phyloP scores from a whole-genome alignment of 2,329 filamentous ascomycete species.

The Didymella pomorum region DNA sequence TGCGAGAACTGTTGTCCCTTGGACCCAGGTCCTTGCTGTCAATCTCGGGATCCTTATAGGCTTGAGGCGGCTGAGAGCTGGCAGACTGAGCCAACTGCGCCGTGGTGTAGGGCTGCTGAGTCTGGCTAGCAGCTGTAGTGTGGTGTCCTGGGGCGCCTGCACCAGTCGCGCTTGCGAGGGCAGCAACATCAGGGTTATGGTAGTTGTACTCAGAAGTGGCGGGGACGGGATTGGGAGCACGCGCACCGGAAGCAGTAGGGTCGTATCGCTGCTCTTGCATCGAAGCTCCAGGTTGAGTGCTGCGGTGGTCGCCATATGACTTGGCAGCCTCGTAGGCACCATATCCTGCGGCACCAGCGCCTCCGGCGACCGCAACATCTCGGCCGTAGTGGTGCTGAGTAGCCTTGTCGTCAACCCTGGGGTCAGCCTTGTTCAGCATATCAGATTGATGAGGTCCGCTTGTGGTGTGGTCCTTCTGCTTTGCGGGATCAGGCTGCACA shows the following conservation, averaged over 20 bases:
- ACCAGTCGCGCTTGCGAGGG: conserved; percentile 13
- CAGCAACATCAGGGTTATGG: conserved; percentile 14
- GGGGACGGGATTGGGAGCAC: conserved; percentile 31
- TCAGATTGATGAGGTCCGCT: conserved; percentile 40
- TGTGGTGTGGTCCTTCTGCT: conserved; percentile 39
- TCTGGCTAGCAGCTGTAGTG: not conserved
- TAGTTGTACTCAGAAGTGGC: conserved; percentile 32
- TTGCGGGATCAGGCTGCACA: conserved; percentile 41
- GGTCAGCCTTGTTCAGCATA: conserved; percentile 38
- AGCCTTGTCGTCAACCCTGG: conserved; percentile 34
- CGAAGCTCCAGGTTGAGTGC: conserved; percentile 39
- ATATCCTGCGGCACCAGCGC: conserved; percentile 41
- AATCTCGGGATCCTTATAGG: conserved; percentile 12
- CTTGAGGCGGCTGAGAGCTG: conserved; percentile 10
- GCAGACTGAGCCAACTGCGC: conserved; percentile 13
- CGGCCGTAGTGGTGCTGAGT: conserved; percentile 34
- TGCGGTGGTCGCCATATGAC: conserved; percentile 39
- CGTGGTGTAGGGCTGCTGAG: conserved; percentile 15
- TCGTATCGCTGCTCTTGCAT: conserved; percentile 47
- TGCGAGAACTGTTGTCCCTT: conserved; percentile 28
- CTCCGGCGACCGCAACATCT: conserved; percentile 43
- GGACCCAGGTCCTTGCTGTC: conserved; percentile 11
- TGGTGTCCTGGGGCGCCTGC: conserved; percentile 1
- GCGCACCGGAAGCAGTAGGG: conserved; percentile 32
- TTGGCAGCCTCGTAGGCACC: conserved; percentile 46